Conservation (phyloP, 495 filamentous ascomycete species). For the Xeromyces bisporus region DNA sequence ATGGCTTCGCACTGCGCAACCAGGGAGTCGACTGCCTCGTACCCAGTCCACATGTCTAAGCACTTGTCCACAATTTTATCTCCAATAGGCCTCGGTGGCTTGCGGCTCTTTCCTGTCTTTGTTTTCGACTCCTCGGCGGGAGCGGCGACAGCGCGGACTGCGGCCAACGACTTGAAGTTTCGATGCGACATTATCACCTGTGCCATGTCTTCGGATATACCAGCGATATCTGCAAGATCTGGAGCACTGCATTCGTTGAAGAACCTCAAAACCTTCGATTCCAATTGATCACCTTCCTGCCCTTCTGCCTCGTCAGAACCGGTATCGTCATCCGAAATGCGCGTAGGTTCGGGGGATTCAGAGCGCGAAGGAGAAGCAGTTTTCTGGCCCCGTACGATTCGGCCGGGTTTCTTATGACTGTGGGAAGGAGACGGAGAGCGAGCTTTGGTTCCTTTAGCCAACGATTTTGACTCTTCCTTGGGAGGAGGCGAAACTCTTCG, state of each 20-base stretch:
- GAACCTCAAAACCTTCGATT: constrained; percentile 51
- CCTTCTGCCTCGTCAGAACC: constrained; percentile 31
- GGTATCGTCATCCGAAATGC: constrained; percentile 34
- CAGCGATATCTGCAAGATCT: constrained; percentile 63
- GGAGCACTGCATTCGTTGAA: constrained; percentile 62
- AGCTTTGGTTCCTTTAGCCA: constrained; percentile 23
- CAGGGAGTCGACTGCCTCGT: constrained; percentile 64
- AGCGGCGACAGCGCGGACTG: constrained; percentile 43
- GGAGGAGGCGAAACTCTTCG: constrained; percentile 1
- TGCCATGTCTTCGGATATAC: constrained; percentile 48
- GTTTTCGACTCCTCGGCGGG: constrained; percentile 27
- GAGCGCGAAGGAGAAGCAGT: constrained; percentile 27
- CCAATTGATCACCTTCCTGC: constrained; percentile 24
- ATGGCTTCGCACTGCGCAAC: constrained; percentile 53
- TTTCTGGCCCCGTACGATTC: constrained; percentile 43
- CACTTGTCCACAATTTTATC: constrained; percentile 59
- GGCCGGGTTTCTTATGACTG: constrained; percentile 25
- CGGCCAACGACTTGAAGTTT: constrained; percentile 47
- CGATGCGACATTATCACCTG: constrained; percentile 46
- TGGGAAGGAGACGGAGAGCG: constrained; percentile 13
- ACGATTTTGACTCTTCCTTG: constrained; percentile 16
- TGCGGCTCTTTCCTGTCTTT: constrained; percentile 30
- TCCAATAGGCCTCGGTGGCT: constrained; percentile 39
- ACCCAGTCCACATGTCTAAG: constrained; percentile 53
- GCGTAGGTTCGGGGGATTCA: constrained; percentile 20